Evolutionary conservation across 2,329 filamentous ascomycete species (phyloP).

Genomic region (Aspergillus novoparasiticus): DNA sequence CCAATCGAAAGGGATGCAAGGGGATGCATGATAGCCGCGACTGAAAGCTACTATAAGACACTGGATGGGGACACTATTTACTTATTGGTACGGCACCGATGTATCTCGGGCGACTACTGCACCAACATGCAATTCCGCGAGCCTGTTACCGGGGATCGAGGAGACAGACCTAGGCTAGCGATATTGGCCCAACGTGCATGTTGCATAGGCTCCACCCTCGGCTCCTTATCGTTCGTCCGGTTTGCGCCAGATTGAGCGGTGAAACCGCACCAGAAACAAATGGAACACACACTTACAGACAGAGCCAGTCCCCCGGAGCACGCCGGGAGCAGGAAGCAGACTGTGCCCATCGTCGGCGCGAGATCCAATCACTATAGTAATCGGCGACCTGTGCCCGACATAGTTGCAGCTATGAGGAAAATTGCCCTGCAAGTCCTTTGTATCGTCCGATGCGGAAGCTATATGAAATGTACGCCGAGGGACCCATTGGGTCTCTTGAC

Average conservation of each 20-base stretch:
- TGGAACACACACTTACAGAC: conserved; percentile 13
- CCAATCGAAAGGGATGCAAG: conserved; percentile 5
- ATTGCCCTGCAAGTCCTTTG: conserved; percentile 12
- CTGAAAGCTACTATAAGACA: not conserved
- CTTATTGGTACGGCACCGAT: conserved; percentile 9
- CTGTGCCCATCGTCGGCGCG: conserved; percentile 2
- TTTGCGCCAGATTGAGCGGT: conserved; percentile 26
- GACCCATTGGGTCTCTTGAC: conserved; percentile 22
- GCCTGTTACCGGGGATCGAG: conserved; percentile 15
- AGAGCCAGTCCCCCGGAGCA: conserved; percentile 29
- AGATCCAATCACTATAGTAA: conserved; percentile 8
- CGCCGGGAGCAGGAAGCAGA: conserved; percentile 22
- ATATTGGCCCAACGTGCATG: conserved; percentile 26
- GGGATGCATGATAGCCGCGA: conserved; percentile 2
- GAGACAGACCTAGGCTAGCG: conserved; percentile 23
- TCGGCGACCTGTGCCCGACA: conserved; percentile 14
- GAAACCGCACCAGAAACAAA: conserved; percentile 25
- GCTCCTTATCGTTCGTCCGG: conserved; percentile 27
- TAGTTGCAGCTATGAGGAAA: conserved; percentile 17
- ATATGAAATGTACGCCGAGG: conserved; percentile 20
- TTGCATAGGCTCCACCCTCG: conserved; percentile 23
- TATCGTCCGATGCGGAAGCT: conserved; percentile 18
- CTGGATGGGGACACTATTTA: conserved; percentile 4
- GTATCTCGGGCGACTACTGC: conserved; percentile 22
- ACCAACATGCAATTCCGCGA: conserved; percentile 19